Evolutionary conservation across 306 rosid species (phyloP).

Genomic region (Pyrus pyrifolia): DNA sequence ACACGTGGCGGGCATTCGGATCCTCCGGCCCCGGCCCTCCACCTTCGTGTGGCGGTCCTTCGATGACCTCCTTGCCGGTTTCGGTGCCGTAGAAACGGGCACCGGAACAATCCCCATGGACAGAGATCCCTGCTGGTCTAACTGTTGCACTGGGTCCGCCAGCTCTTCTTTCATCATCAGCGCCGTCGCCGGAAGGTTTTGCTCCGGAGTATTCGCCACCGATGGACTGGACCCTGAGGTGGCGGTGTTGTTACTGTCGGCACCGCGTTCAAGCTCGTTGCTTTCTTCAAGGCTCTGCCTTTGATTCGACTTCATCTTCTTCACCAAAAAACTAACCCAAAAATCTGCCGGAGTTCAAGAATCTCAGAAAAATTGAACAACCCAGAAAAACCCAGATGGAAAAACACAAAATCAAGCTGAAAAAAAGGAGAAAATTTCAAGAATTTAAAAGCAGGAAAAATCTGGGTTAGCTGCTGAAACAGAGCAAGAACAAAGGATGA

Average conservation of each 20-base stretch:
- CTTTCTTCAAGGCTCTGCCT: constrained; percentile 8
- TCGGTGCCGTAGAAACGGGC: constrained; percentile 17
- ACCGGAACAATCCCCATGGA: constrained; percentile 25
- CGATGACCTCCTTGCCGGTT: constrained; percentile 30
- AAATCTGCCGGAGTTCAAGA: not conserved
- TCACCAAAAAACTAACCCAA: not conserved
- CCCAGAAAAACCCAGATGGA: constrained; percentile 10
- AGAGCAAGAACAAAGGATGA: constrained; percentile 13
- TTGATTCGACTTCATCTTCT: constrained; percentile 30
- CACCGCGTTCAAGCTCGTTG: constrained; percentile 13
- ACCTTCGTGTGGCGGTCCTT: constrained; percentile 90
- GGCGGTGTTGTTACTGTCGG: constrained; percentile 9
- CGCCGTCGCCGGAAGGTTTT: constrained; percentile 8
- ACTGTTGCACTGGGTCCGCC: constrained; percentile 22
- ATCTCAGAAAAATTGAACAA: not conserved
- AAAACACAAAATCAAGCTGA: not conserved
- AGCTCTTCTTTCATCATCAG: constrained; percentile 50
- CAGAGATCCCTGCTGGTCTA: constrained; percentile 24
- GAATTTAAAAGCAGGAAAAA: not conserved
- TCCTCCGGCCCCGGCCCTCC: constrained; percentile 83
- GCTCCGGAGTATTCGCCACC: constrained; percentile 2
- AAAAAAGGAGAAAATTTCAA: constrained; percentile 1
- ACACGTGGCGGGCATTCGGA: constrained; percentile 78
- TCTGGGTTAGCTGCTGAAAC: not conserved
- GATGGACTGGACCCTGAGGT: constrained; percentile 20